These are phyloP conservation scores for Dovyalis caffra DNA, from an alignment of 345 rosid species.

Conservation along the genomic window DNA sequence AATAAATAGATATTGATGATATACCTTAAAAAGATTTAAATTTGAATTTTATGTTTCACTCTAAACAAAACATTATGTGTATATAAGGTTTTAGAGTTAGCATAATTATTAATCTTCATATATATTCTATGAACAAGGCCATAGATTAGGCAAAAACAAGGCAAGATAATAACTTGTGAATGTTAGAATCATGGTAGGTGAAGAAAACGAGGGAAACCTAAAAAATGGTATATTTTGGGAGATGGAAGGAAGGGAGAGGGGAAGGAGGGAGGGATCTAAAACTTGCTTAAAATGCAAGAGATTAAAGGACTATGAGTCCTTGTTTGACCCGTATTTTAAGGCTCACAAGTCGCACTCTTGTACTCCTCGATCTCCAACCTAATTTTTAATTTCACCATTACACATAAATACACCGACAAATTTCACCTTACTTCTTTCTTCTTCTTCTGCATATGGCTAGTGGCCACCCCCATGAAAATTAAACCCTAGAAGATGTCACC, in stretches of 20 bases:
- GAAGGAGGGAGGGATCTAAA: not conserved
- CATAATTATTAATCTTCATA: too few relatives aligned
- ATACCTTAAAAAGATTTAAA: too few relatives aligned
- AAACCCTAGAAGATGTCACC: not conserved
- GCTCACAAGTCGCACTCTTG: constrained; percentile 16
- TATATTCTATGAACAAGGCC: too few relatives aligned
- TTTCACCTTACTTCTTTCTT: not conserved
- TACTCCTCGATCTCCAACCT: not conserved
- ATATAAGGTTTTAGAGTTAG: too few relatives aligned
- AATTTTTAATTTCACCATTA: not conserved
- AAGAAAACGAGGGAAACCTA: constrained; percentile 19
- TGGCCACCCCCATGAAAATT: not conserved
- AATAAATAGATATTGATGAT: too few relatives aligned
- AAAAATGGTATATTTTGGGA: not conserved
- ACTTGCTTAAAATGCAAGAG: constrained; percentile 11
- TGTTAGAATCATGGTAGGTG: constrained; percentile 6
- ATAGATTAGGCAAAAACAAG: not conserved
- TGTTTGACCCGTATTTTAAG: constrained; percentile 34
- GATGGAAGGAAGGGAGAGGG: not conserved
- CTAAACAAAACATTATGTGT: too few relatives aligned
- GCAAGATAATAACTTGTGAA: not conserved
- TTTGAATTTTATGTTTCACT: too few relatives aligned
- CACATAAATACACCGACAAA: not conserved
- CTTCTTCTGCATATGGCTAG: not conserved
- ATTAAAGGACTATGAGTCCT: constrained; percentile 13